Evolutionary conservation across 164 flowering plant species (phyloP), one percentile per base, ranked within the genome.

Genomic region (Vitis rupestris): DNA sequence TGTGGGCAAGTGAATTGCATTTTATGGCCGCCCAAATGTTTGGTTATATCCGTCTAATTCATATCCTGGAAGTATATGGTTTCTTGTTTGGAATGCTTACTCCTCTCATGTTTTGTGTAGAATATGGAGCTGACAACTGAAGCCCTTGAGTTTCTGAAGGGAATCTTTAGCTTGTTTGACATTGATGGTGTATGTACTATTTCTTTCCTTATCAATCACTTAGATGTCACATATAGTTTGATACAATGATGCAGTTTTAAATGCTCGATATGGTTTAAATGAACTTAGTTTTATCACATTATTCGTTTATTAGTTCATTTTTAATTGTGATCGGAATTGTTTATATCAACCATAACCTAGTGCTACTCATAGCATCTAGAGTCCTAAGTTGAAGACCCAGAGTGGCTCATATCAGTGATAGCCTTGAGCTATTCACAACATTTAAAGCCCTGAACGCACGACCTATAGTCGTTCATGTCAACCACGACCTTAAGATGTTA

Each of bases 121-220:
- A 89, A 91, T 72, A 89, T 88, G 85, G 98, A 94, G 89, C 84
- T 92, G 76, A 82, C 98, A 65, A 82, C 66, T 78, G 98, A 92
- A 70, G 94, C 92, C 53, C 59, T 89, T 50, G 97, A 88, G 5
- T 94, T 84, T 70, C 72, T 94, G 69, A 86, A 68, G 69, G 82
- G 81, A 59, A 81, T 84, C 67, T 91, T 90, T 77, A 71, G 68
- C 62, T 62, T 81, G 69, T 92, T 83, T 72, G 96, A 92, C 70
- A 70, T 66, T 71, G 91, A 88, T 79, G 61, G 70, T 63, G 98
- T 94, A 83, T 61, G 89, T 75, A 23, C 57, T 60, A 70, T 66
- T 66, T 63, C 51, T 50, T 17, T 63, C 16, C 66, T 52, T 47
- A 37, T 37, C 37, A 48, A 15, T n/a, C 3, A 4, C 0, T 68